A percentile compares a stretch with the other conserved stretches of the same genome.
phyloP scores from a whole-genome alignment of 2,329 filamentous ascomycete species.

The Talaromyces amestolkiae region DNA sequence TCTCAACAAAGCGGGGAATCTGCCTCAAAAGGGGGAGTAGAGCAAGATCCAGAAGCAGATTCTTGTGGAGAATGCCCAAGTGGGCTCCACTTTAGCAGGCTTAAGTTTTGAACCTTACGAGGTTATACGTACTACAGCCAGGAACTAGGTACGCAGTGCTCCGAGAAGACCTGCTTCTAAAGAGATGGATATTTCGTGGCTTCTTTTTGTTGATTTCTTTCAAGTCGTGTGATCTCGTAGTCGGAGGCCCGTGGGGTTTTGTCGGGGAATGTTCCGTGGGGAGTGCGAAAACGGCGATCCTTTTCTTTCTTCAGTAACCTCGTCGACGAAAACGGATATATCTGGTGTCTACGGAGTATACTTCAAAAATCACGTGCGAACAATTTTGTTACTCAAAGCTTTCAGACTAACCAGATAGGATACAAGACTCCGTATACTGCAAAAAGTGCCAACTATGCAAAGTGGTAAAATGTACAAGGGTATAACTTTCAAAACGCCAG shows the following conservation, averaged over 20 bases:
- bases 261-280: background rate
- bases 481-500: background rate
- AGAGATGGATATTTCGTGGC: no score
- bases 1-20: background rate
- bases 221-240: background rate
- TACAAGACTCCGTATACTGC: background rate
- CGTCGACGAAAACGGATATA: background rate
- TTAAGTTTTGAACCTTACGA: background rate
- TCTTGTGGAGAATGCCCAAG: background rate
- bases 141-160: conserved; percentile 5
- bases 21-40: background rate
- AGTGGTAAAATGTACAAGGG: conserved; percentile 1
- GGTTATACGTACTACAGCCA: background rate
- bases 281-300: background rate
- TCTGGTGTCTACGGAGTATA: background rate
- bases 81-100: background rate
- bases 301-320: background rate
- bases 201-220: background rate
- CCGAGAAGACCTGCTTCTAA: background rate
- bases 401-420: background rate
- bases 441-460: background rate
- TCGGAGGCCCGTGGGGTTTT: conserved; percentile 2
- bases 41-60: background rate
- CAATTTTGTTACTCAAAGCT: background rate
- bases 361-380: background rate